These are phyloP conservation scores for Phytophthora parvispora DNA, from an alignment of 352 stramenopile species.

Conservation along the genomic window DNA sequence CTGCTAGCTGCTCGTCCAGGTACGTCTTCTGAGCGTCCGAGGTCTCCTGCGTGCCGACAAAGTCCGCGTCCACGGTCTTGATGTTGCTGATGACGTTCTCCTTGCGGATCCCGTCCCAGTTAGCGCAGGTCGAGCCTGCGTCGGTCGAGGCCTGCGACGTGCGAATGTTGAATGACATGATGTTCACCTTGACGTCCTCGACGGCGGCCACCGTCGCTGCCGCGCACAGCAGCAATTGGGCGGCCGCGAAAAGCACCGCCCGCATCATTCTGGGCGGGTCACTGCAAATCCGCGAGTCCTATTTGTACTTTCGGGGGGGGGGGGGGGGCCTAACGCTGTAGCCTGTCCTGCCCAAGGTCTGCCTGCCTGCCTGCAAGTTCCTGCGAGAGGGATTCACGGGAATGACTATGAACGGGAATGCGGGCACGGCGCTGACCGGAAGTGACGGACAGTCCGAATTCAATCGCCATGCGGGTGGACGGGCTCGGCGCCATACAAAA, in stretches of 20 bases:
- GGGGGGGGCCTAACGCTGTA: too few relatives aligned
- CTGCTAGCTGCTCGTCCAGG: slow-evolving; percentile 61
- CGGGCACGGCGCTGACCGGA: slow-evolving; percentile 1
- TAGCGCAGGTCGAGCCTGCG: slow-evolving; percentile 49
- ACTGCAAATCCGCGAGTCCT: slow-evolving; percentile 13
- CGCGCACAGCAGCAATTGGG: slow-evolving; percentile 13
- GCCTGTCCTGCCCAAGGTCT: too few relatives aligned
- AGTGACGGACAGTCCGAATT: slow-evolving; percentile 24
- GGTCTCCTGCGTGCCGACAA: slow-evolving; percentile 88
- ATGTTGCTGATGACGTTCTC: slow-evolving; percentile 72
- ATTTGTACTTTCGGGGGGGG: too few relatives aligned
- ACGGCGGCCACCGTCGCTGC: slow-evolving; percentile 13
- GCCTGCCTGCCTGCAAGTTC: too few relatives aligned
- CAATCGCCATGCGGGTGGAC: slow-evolving; percentile 27
- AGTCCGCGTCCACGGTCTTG: slow-evolving; percentile 62
- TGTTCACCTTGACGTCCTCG: slow-evolving; percentile 60
- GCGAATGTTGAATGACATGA: slow-evolving; percentile 88
- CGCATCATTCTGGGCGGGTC: slow-evolving; percentile 18
- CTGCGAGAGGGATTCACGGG: background rate
- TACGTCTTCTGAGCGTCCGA: slow-evolving; percentile 73
- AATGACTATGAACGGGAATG: slow-evolving; percentile 30
- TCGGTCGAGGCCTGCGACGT: slow-evolving; percentile 69
- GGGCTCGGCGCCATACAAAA: slow-evolving; percentile 30
- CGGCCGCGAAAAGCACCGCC: slow-evolving; percentile 32
- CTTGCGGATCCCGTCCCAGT: slow-evolving; percentile 76